Evolutionary conservation across 2,329 filamentous ascomycete genomes (phyloP), one percentile per base, ranked within the genome.

Genomic region (Dactylonectria macrodidyma): DNA sequence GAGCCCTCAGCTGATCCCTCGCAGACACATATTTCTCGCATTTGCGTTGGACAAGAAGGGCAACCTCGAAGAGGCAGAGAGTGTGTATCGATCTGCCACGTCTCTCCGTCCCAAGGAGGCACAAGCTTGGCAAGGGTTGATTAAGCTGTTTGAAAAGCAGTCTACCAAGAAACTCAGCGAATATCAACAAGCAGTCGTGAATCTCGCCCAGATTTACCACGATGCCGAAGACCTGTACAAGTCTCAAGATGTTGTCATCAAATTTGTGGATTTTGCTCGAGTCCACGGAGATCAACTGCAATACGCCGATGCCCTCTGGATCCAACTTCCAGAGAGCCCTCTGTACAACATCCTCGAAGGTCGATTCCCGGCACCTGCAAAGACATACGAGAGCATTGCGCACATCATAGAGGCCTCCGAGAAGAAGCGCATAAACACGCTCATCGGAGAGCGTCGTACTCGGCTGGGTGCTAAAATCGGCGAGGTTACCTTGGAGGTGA

Each of bases 111-210:
- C 91, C 1, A 85, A 89, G 19, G 95, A 98, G 73, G 84, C 90
- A n/a, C 93, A 95, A 75, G 93, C 93, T 72, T 98, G 94, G 94
- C 93, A 97, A 78, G 96, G 96, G 1, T 85, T 99, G 52, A 88
- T 96, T 79, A 93, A 91, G 76, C 82, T 98, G 34, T 98, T 94
- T 78, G 94, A 97, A 81, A 92, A 90, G 74, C 92, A 95, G 77
- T 91, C 89, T 16, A 81, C 84, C 34, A 86, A 88, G 62, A 93
- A 92, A 75, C 83, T 98, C 14, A 86, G 89, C 62, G 87, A 91
- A 56, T 97, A 97, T 77, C 91, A 92, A 55, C 84, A 90, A 52
- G 93, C 93, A 1, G 92, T 91, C 2, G 80, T 95, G 65, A 90
- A 87, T 67, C 85, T 98, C 51, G 94, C 93, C 8, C 87, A 91